Base-by-base conservation (phyloP, 1,284 basidiomycete genomes). In the Pholiota adiposa region DNA sequence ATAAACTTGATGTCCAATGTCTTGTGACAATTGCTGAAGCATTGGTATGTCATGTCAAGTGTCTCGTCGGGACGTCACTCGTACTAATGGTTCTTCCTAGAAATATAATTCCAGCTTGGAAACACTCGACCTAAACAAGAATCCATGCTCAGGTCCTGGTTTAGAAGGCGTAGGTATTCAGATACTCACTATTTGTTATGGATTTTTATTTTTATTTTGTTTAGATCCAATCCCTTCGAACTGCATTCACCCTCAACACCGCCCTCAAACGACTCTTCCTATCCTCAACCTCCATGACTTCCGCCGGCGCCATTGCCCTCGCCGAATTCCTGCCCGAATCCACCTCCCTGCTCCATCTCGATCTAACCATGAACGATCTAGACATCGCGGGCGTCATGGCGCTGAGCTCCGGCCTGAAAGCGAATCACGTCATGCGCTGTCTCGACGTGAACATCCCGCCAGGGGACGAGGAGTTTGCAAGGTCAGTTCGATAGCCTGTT, bases 261-360 rank as follows among this genome's bases (percentile, higher is more conserved):
- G 90, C 94, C 0, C 84, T 98, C 33, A 97, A 97, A 73, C 88
- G 96, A 1, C 80, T 99, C 34, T 98, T 98, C 79, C 83, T 99
- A 25, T 89, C 92, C 14, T 88, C 90, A 4, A 98, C 96, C 0
- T 81, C 83, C 4, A 82, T 99, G 67, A 87, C 86, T 0, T 92
- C 94, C 0, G 82, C 91, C 1, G 96, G 94, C 3, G 96, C 97
- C 0, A 97, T 99, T 60, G 93, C 94, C 0, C 84, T 99, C 1
- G 97, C 97, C 3, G 96, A 98, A 75, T 98, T 98, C 78, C 82
- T 98, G 2, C 96, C 96, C 0, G 96, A 98, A 72, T 91, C 93
- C 0, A 84, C 83, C 25, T 91, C 90, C 0, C 81, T 98, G 4
- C 81, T 98, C 0, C 96, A 98, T 73, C 86, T 98, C 50, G 93